phyloP scores from a whole-genome alignment of 2,329 filamentous ascomycete genomes.

The Fusarium begoniae region DNA sequence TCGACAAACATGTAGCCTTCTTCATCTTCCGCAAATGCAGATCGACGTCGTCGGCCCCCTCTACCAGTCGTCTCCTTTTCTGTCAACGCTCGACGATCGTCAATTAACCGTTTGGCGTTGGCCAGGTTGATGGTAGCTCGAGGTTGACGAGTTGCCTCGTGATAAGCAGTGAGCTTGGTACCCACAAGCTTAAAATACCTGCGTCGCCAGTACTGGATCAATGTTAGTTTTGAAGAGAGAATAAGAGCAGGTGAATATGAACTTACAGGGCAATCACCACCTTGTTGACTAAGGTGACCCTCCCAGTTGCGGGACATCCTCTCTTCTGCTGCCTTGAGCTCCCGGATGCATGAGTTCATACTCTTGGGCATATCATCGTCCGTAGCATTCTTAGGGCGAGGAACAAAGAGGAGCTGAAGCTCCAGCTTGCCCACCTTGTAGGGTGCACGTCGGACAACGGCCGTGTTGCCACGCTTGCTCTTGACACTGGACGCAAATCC shows the following conservation, averaged over 20 bases:
- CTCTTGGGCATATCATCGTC: slow-evolving; percentile 99
- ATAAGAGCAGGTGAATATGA: neutral
- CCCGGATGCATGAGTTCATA: slow-evolving; percentile 95
- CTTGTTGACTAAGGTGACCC: slow-evolving; percentile 92
- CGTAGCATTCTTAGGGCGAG: slow-evolving; percentile 83
- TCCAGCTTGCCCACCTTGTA: slow-evolving; percentile 97
- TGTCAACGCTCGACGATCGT: slow-evolving; percentile 84
- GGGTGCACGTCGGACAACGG: slow-evolving; percentile 83
- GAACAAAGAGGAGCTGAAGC: slow-evolving; percentile 92
- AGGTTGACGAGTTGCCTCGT: slow-evolving; percentile 93
- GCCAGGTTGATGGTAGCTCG: slow-evolving; percentile 96
- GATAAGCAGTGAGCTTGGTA: slow-evolving; percentile 91
- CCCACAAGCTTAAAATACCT: slow-evolving; percentile 96
- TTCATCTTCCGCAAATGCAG: slow-evolving; percentile 96
- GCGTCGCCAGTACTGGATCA: slow-evolving; percentile 87
- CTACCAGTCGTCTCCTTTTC: slow-evolving; percentile 84
- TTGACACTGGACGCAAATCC: slow-evolving; percentile 85
- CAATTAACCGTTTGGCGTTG: slow-evolving; percentile 92
- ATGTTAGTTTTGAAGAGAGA: slow-evolving; percentile 49
- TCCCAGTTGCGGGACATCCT: slow-evolving; percentile 82
- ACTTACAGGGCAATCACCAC: slow-evolving; percentile 95
- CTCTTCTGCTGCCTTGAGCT: slow-evolving; percentile 90
- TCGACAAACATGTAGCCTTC: slow-evolving; percentile 99
- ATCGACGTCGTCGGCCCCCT: slow-evolving; percentile 84
- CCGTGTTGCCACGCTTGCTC: slow-evolving; percentile 83